Evolutionary conservation across 805 yeast species (phyloP).

Genomic region (Schizosaccharomyces lindneri): DNA sequence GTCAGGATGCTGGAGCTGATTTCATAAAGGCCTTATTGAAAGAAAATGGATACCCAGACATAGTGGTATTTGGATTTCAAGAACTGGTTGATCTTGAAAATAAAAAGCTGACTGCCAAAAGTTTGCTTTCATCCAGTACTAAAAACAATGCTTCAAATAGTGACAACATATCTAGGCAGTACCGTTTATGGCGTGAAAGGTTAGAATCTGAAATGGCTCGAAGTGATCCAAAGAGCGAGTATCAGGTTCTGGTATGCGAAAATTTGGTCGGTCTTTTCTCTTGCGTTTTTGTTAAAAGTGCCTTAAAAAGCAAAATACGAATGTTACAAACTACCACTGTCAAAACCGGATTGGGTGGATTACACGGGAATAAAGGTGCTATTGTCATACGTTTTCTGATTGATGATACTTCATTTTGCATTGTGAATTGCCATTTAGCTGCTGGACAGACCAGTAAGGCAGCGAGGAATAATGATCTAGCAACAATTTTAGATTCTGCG

Average conservation of each 20-base stretch:
- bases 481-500: slow-evolving; percentile 30
- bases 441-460: slow-evolving; percentile 67
- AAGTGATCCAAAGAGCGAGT: slow-evolving; percentile 15
- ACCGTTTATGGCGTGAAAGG: slow-evolving; percentile 13
- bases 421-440: slow-evolving; percentile 71
- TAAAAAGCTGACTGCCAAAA: slow-evolving; percentile 50
- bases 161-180: slow-evolving; percentile 17
- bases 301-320: slow-evolving; percentile 26
- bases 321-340: slow-evolving; percentile 48
- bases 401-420: slow-evolving; percentile 46
- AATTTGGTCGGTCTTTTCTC: slow-evolving; percentile 70
- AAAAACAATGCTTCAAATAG: slow-evolving; percentile 18
- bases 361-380: slow-evolving; percentile 55
- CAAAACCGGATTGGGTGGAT: slow-evolving; percentile 86
- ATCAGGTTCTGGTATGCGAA: slow-evolving; percentile 40
- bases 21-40: slow-evolving; percentile 9
- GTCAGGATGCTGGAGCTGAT: slow-evolving; percentile 6
- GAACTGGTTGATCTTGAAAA: slow-evolving; percentile 75
- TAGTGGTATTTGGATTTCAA: slow-evolving; percentile 65
- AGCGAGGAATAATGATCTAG: slow-evolving; percentile 71
- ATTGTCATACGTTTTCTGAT: slow-evolving; percentile 42
- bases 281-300: slow-evolving; percentile 38
- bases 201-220: slow-evolving; percentile 9
- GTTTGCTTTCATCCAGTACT: slow-evolving; percentile 23
- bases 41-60: slow-evolving; percentile 26